Base-by-base conservation (phyloP, 116 monocot species). In the Papilionanthe hybrid region DNA sequence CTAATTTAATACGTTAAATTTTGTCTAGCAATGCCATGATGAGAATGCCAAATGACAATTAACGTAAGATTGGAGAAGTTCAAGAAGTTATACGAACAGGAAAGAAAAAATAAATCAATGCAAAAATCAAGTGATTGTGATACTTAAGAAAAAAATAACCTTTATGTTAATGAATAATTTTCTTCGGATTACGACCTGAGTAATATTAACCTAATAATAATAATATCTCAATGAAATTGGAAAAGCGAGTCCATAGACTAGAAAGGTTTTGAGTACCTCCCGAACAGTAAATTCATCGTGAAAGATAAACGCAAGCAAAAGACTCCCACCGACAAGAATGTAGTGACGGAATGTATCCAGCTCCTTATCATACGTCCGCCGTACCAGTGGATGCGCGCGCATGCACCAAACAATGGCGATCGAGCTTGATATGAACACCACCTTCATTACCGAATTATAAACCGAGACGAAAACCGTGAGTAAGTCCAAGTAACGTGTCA, bases 371-470 rank as follows among this genome's bases (percentile, higher is more conserved):
- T 91, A 93, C 17, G 86, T 83, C 47, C 89, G 50, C 60, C 91
- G 80, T 9, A 88, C 88, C 72, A 85, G 1, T 0, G 80, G 84
- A 56, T 93, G 91, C 15, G 32, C 9, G 28, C 93, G 75, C 89
- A 93, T 93, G 83, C 77, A 93, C 93, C 93, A 93, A 7, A 91
- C 91, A 42, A 91, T 93, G 30, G 86, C 79, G 15, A 87, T 1
- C 57, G 93, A 85, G 84, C 87, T 91, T 44, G 81, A 60, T 7
- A 93, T 81, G 85, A 86, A 93, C 72, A 93, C 86, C 7, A 93
- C 12, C 81, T 93, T 93, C 93, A 93, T 93, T 79, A 88, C 75
- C 44, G 86, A 78, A 60, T 93, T 93, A 78, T 93, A 93, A 23
- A 89, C 5, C 55, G 93, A 93, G 75, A 89, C 50, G 86, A 87